These are phyloP conservation scores for Chrysanthemum seticuspe DNA, from an alignment of 129 eudicot genomes.

Conservation along the genomic window DNA sequence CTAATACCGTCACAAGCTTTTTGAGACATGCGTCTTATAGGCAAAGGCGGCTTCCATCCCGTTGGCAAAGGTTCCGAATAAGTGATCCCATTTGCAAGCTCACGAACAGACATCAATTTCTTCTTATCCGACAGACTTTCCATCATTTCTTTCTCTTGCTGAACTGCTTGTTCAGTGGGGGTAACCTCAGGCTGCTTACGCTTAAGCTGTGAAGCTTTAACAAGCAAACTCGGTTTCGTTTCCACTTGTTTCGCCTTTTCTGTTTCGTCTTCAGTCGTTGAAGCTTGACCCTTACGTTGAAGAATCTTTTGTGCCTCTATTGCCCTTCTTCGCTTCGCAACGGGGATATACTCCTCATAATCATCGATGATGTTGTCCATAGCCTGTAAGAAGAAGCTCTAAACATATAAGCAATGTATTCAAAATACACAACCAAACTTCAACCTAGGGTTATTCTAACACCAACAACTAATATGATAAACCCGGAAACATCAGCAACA, in stretches of 20 bases:
- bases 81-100: conserved; percentile 73
- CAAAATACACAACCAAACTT: background rate
- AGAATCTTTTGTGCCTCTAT: conserved; percentile 70
- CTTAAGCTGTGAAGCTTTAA: conserved; percentile 71
- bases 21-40: conserved; percentile 51
- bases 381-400: conserved; percentile 25
- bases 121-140: conserved; percentile 65
- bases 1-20: conserved; percentile 51
- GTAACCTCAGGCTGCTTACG: conserved; percentile 29
- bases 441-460: background rate
- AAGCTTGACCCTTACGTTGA: conserved; percentile 55
- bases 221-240: conserved; percentile 67
- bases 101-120: conserved; percentile 64
- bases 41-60: conserved; percentile 80
- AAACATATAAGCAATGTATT: conserved; percentile 10
- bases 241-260: conserved; percentile 46
- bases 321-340: conserved; percentile 77
- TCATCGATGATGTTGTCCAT: conserved; percentile 50
- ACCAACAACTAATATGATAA: background rate
- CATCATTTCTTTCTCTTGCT: conserved; percentile 73
- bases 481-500: no score
- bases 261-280: conserved; percentile 47
- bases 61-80: conserved; percentile 61
- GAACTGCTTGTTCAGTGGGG: conserved; percentile 56
- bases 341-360: conserved; percentile 66